Evolutionary conservation across 1,284 basidiomycete species (phyloP), one percentile per base, ranked within the genome.

Genomic region (Trichosporon sp.): DNA sequence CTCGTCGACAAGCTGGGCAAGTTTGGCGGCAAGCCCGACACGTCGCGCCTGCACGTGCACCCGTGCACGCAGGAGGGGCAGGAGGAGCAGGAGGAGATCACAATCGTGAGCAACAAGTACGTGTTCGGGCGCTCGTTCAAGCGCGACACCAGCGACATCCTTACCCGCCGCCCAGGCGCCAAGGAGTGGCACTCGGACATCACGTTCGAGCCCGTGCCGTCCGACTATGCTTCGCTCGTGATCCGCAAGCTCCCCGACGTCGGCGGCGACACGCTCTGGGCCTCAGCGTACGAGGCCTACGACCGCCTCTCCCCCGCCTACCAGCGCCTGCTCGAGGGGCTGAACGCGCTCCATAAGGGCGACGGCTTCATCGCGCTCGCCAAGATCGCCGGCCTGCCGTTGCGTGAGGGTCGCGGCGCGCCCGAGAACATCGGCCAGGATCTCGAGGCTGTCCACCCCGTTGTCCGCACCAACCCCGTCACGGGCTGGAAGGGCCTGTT

Each of bases 401-500:
- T 72, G 23, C 67, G 68, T 23, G 68, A 72, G 56, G 58, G 66
- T 2, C 83, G 88, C 51, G 89, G 89, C 4, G 84, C 86, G 12
- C 88, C 88, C 0, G 84, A 86, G 51, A 91, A 91, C 76, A 83
- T 84, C 12, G 89, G 89, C 21, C 83, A 84, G 53, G 81, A 85
- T 47, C 82, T 92, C 44, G 83, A 82, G 12, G 87, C 90, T 32
- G 88, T 91, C 18, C 89, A 92, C 78, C 91, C 81, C 27, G 75
- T 82, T 25, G 72, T 79, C 51, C 68, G 81, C 38, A 74, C 75
- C 25, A 75, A 79, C 68, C 77, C 91, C n/a, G 87, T 86, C 1
- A 92, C 91, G 0, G 90, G 91, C 9, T 92, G 89, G 89, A 92
- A 92, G 86, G 88, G 87, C 67, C 79, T 92, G 73, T 92, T 88